These are phyloP conservation scores for Blastomyces gilchristii DNA, from an alignment of 2,329 filamentous ascomycete genomes.

Conservation along the genomic window DNA sequence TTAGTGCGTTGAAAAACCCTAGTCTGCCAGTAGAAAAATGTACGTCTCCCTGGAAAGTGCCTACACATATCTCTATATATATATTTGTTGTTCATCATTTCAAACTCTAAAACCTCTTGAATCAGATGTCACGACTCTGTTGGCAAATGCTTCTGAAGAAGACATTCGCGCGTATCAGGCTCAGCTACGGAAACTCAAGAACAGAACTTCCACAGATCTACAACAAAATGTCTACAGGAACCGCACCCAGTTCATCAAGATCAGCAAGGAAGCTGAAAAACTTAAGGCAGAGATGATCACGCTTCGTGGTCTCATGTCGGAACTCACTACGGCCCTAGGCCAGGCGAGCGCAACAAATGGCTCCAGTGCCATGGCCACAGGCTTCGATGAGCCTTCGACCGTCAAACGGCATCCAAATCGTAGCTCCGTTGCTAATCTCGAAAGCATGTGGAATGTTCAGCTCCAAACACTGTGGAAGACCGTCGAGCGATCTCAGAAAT, in stretches of 20 bases:
- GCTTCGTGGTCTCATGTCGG: slow-evolving; percentile 80
- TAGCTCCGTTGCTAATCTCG: slow-evolving; percentile 71
- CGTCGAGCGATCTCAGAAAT: slow-evolving; percentile 97
- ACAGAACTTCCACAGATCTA: slow-evolving; percentile 67
- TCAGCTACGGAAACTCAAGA: slow-evolving; percentile 64
- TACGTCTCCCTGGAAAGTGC: slow-evolving; percentile 30
- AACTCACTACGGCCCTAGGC: slow-evolving; percentile 63
- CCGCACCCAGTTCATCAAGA: slow-evolving; percentile 95
- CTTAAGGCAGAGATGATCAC: slow-evolving; percentile 93
- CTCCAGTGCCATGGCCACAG: slow-evolving; percentile 44
- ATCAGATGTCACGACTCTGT: slow-evolving; percentile 46
- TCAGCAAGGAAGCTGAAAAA: slow-evolving; percentile 97
- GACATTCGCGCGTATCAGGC: slow-evolving; percentile 76
- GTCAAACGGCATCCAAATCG: slow-evolving; percentile 60
- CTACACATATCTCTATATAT: not conserved
- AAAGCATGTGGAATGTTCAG: slow-evolving; percentile 58
- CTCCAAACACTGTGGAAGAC: slow-evolving; percentile 83
- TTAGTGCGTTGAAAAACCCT: slow-evolving; percentile 68
- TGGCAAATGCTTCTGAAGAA: slow-evolving; percentile 76
- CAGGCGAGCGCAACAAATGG: slow-evolving; percentile 39
- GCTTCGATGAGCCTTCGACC: slow-evolving; percentile 41
- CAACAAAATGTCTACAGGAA: slow-evolving; percentile 97
- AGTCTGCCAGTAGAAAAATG: slow-evolving; percentile 70
- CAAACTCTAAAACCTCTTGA: slow-evolving; percentile 9
- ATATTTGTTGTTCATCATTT: not conserved